Percentiles rank a stretch among this genome's conserved stretches.
Evolutionary conservation across 139 green algal genomes (phyloP).

Genomic region (Trebouxia sp.): DNA sequence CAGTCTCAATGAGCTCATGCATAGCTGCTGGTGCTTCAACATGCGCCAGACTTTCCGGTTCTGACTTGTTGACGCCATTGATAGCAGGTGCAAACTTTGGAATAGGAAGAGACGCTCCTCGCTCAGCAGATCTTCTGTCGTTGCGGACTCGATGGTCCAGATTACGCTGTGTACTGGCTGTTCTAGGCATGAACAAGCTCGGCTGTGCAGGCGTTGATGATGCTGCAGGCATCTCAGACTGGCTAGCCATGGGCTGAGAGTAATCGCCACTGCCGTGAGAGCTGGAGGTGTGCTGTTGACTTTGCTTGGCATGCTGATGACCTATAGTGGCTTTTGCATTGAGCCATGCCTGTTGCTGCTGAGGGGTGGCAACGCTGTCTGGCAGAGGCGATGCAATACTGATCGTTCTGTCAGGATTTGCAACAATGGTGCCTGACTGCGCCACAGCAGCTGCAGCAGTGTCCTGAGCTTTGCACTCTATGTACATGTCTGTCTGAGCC

Average conservation of each 20-base stretch:
- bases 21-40: not conserved
- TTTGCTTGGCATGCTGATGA: not conserved
- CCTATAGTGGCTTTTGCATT: not conserved
- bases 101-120: not conserved
- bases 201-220: not conserved
- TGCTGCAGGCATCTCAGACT: not conserved
- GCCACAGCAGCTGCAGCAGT: not conserved
- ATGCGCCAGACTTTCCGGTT: not conserved
- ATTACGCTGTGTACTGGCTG: not conserved
- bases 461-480: not conserved
- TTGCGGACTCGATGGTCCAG: not conserved
- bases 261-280: not conserved
- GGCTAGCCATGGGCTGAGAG: not conserved
- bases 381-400: not conserved
- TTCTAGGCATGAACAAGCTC: not conserved
- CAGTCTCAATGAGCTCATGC: conserved; percentile 11
- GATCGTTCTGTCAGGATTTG: too few species aligned
- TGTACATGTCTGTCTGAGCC: not conserved
- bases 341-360: not conserved
- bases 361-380: not conserved
- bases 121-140: not conserved
- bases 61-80: not conserved
- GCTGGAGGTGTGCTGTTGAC: not conserved
- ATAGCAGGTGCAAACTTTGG: not conserved
- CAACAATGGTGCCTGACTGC: too few species aligned